Evolutionary conservation across 2,329 filamentous ascomycete species (phyloP), one percentile per base, ranked within the genome.

Genomic region (Plenodomus lindquistii): DNA sequence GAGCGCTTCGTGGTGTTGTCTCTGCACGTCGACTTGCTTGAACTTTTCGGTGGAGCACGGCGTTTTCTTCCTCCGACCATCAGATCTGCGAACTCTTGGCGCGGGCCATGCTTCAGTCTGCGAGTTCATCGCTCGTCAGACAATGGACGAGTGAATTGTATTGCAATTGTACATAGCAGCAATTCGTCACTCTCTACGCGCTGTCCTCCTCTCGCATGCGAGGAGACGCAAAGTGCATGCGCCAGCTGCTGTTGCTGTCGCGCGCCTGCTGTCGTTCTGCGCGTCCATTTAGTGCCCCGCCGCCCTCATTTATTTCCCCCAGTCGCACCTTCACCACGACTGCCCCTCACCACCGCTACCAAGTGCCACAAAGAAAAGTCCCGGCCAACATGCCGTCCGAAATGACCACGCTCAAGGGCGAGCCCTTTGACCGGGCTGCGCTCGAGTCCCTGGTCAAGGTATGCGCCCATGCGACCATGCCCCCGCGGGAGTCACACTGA

Each of bases 391-490:
- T 72, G 68, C 55, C 61, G 13, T 51, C 55, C 48, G 63, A 64
- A 35, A 72, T 70, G 59, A 81, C 81, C 50, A 79, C 81, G 48
- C 94, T 89, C 59, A 77, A 77, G 70, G 94, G 93, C 65, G 86
- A 96, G 80, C 85, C 89, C 75, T 87, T 99, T 65, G 91, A 97
- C 75, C 86, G 91, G 67, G 78, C 81, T 50, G 79, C 84, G 48
- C 84, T 97, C 68, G 94, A 97, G 70, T 88, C 86, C 53, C 84
- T 97, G 68, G 85, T 97, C 64, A 86, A 88, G 60, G 88, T 92
- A 59, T 88, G 91, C 73, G 39, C 10, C 36, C 39, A 18, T 29
- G 21, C 93, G 13, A n/a, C 45, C n/a, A 43, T 21, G 35, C 17
- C 19, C 22, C 36, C 13, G 13, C 42, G 19, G 13, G 40, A 61